phyloP scores from a whole-genome alignment of 345 rosid genomes.

The Hevea brasiliensis region DNA sequence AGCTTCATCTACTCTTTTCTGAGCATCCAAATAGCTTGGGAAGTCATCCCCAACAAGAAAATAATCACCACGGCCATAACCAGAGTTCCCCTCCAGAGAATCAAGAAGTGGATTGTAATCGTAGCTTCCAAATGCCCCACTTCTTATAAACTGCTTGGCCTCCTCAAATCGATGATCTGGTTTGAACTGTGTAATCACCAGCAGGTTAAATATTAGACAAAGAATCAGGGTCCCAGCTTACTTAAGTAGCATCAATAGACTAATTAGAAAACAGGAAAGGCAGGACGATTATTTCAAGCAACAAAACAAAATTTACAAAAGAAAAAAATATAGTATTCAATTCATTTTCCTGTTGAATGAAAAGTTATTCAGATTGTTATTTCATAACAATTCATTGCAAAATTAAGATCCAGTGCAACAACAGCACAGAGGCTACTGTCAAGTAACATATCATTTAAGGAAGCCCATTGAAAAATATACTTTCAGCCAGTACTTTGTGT shows the following conservation, averaged over 20 bases:
- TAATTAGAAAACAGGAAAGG: neutral
- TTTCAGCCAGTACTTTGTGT: neutral
- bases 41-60: conserved; percentile 93
- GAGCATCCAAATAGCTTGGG: conserved; percentile 82
- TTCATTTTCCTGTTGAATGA: neutral
- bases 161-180: conserved; percentile 95
- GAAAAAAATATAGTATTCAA: neutral
- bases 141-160: conserved; percentile 81
- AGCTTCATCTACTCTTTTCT: conserved; percentile 75
- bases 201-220: conserved; percentile 9
- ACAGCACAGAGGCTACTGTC: neutral
- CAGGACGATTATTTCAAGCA: neutral
- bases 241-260: neutral
- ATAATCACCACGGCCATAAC: conserved; percentile 93
- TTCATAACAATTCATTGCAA: neutral
- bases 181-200: conserved; percentile 59
- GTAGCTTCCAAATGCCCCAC: conserved; percentile 87
- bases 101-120: conserved; percentile 88
- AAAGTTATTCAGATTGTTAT: neutral
- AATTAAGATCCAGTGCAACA: neutral
- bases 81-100: conserved; percentile 91
- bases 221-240: neutral
- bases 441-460: neutral
- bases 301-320: neutral
- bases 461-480: too few species aligned